Conservation (phyloP, 2,329 filamentous ascomycete species). For the Arthroderma uncinatum region DNA sequence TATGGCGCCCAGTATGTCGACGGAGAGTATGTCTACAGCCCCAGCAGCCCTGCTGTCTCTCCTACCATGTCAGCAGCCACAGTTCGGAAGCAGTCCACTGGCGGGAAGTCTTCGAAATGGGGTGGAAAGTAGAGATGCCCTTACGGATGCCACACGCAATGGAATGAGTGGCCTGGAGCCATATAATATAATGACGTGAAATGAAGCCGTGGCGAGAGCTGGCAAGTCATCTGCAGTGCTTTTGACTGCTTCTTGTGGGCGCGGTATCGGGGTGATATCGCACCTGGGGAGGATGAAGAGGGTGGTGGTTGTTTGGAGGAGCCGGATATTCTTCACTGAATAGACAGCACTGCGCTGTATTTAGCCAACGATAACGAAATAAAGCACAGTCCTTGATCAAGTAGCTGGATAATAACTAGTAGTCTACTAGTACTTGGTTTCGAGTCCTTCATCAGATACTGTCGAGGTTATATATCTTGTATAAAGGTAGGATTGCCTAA, state of each 20-base stretch:
- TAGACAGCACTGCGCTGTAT: background rate
- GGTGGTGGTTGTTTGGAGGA: no score
- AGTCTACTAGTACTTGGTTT: no score
- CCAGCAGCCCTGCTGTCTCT: constrained; percentile 19
- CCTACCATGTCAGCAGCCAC: constrained; percentile 28
- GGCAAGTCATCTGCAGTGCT: background rate
- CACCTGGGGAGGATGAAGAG: background rate
- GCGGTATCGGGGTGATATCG: background rate
- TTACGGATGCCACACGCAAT: background rate
- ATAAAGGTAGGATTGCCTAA: no score
- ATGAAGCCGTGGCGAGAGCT: background rate
- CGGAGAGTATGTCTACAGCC: constrained; percentile 77
- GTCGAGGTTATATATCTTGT: no score
- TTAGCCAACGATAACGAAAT: no score
- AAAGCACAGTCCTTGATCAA: no score
- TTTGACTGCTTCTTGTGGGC: background rate
- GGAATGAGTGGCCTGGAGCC: background rate
- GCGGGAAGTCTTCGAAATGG: constrained; percentile 11
- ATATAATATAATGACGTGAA: background rate
- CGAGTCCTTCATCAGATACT: no score
- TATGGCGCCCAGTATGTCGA: constrained; percentile 87
- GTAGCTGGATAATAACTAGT: no score
- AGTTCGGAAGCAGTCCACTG: constrained; percentile 31
- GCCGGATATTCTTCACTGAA: no score
- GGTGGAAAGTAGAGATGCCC: constrained; percentile 7